phyloP scores from a whole-genome alignment of 176 grass and related monocot species.

The Urochloa ruziziensis region DNA sequence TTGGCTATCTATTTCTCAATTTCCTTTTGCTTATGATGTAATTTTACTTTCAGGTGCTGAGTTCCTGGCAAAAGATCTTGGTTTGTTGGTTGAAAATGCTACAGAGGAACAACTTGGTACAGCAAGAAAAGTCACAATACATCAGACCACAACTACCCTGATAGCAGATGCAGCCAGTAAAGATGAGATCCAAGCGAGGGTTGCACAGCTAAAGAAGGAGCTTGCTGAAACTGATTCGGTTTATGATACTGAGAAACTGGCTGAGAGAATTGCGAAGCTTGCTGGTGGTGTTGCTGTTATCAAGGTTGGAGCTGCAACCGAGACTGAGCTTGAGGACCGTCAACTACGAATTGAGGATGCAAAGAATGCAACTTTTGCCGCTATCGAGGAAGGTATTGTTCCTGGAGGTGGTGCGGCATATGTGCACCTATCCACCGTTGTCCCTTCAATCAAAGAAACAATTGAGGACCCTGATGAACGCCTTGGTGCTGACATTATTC shows the following conservation, averaged over 20 bases:
- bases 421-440: conserved; percentile 52
- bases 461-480: conserved; percentile 58
- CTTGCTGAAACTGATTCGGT: conserved; percentile 50
- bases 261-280: conserved; percentile 61
- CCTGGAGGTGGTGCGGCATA: conserved; percentile 56
- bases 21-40: neutral
- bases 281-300: conserved; percentile 70
- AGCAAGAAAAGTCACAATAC: conserved; percentile 55
- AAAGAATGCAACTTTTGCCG: conserved; percentile 55
- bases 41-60: conserved; percentile 44
- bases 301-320: conserved; percentile 66
- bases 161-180: conserved; percentile 61
- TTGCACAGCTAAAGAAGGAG: conserved; percentile 64
- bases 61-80: conserved; percentile 55
- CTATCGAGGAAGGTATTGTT: conserved; percentile 70
- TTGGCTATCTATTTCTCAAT: neutral
- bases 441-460: conserved; percentile 45
- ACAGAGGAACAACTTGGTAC: conserved; percentile 57
- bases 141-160: conserved; percentile 55
- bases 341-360: conserved; percentile 62
- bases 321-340: conserved; percentile 64
- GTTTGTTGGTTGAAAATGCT: conserved; percentile 55
- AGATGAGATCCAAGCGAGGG: conserved; percentile 63
- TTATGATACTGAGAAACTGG: conserved; percentile 56
- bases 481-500: conserved; percentile 61